Evolutionary conservation across 352 stramenopile species (phyloP).

Genomic region (Globisporangium echinulatum): DNA sequence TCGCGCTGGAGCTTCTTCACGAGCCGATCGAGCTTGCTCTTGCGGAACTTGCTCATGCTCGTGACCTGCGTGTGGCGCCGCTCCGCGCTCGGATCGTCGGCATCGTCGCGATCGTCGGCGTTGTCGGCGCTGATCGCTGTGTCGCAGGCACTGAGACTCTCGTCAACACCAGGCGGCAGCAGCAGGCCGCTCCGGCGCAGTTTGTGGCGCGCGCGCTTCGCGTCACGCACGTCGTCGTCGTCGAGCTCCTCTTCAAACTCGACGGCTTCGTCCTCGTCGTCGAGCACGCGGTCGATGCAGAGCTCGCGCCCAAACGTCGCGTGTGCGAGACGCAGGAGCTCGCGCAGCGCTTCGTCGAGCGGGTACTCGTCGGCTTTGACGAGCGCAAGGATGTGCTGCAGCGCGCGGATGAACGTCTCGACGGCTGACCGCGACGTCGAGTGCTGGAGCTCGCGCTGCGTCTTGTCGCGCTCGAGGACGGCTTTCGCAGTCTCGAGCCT

Average conservation of each 20-base stretch:
- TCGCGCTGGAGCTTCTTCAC: constrained; percentile 58
- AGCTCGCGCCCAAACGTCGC: constrained; percentile 57
- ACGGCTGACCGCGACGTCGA: constrained; percentile 53
- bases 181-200: constrained; percentile 15
- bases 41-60: constrained; percentile 59
- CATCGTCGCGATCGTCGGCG: constrained; percentile 5
- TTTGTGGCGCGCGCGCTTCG: constrained; percentile 16
- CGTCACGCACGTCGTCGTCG: constrained; percentile 38
- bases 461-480: constrained; percentile 51
- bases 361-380: constrained; percentile 76
- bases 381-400: constrained; percentile 62
- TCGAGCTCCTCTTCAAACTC: constrained; percentile 61
- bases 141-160: background rate
- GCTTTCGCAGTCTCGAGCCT: constrained; percentile 52
- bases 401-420: constrained; percentile 40
- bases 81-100: background rate
- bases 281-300: constrained; percentile 35
- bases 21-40: constrained; percentile 58
- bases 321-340: constrained; percentile 54
- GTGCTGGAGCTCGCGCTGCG: constrained; percentile 38
- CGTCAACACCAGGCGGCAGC: constrained; percentile 6
- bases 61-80: constrained; percentile 23
- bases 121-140: background rate
- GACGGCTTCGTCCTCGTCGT: constrained; percentile 52
- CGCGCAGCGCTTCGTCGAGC: constrained; percentile 66